phyloP scores from a whole-genome alignment of 2,329 filamentous ascomycete genomes.

The Chaetomiaceae sp. region DNA sequence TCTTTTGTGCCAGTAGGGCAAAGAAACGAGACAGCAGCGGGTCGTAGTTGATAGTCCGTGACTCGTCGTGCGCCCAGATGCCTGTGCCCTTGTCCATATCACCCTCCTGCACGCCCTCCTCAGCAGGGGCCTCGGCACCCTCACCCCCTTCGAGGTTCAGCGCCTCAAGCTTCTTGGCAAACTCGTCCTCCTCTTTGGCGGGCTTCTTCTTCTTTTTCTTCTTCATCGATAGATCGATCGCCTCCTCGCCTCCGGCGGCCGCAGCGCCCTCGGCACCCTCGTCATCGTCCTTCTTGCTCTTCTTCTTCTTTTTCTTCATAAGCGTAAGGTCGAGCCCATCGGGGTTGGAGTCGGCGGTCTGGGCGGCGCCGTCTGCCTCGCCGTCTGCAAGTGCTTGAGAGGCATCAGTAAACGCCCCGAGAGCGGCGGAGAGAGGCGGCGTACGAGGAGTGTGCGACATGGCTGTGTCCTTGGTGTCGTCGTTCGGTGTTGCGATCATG shows the following conservation, averaged over 20 bases:
- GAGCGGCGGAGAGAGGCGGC: constrained; percentile 54
- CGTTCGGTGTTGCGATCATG: constrained; percentile 63
- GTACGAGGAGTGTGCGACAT: constrained; percentile 71
- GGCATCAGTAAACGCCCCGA: constrained; percentile 52
- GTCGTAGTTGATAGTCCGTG: constrained; percentile 74
- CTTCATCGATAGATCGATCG: constrained; percentile 47
- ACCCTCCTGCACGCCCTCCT: constrained; percentile 58
- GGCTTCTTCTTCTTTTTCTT: constrained; percentile 83
- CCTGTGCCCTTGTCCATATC: constrained; percentile 85
- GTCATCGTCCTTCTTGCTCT: constrained; percentile 43
- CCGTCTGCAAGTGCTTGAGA: constrained; percentile 45
- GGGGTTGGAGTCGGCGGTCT: constrained; percentile 48
- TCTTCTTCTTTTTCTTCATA: constrained; percentile 82
- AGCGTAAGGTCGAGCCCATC: constrained; percentile 51
- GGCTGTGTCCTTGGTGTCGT: constrained; percentile 75
- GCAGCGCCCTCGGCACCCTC: constrained; percentile 47
- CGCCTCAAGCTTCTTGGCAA: constrained; percentile 31
- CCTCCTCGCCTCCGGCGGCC: constrained; percentile 47
- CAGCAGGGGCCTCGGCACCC: constrained; percentile 46
- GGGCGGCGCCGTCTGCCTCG: constrained; percentile 44
- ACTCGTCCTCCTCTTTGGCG: constrained; percentile 38
- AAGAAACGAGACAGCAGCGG: constrained; percentile 90
- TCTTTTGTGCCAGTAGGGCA: constrained; percentile 87
- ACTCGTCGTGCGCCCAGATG: constrained; percentile 81
- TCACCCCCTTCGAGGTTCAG: constrained; percentile 50